A percentile compares a stretch with the other conserved stretches of the same genome.
phyloP scores from a whole-genome alignment of 495 filamentous ascomycete species.

The Clavariopsis aquatica region DNA sequence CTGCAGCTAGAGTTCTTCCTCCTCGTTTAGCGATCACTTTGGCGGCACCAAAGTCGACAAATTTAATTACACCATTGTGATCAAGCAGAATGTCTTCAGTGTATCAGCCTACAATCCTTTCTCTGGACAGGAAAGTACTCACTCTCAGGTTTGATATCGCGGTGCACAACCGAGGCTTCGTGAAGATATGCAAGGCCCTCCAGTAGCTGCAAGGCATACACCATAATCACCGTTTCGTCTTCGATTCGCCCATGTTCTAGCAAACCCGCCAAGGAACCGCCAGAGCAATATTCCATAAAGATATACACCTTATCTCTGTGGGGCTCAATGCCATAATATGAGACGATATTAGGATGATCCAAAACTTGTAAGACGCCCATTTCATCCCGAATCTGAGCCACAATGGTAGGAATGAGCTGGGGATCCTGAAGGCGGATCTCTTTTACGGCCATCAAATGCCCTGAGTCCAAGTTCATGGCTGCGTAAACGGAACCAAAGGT shows the following conservation, averaged over 20 bases:
- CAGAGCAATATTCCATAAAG: conserved; percentile 99
- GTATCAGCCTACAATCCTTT: conserved; percentile 22
- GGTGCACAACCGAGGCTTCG: conserved; percentile 84
- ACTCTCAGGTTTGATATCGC: conserved; percentile 98
- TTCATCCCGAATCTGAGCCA: conserved; percentile 90
- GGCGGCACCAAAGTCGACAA: conserved; percentile 96
- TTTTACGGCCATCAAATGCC: conserved; percentile 96
- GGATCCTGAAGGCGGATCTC: conserved; percentile 97
- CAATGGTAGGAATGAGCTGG: conserved; percentile 90
- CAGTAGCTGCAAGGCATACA: conserved; percentile 92
- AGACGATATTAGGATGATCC: conserved; percentile 96
- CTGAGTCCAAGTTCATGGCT: conserved; percentile 94
- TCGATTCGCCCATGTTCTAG: conserved; percentile 96
- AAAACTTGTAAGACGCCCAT: conserved; percentile 94
- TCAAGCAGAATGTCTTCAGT: conserved; percentile 84
- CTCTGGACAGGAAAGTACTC: conserved; percentile 44
- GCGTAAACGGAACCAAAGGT: conserved; percentile 97
- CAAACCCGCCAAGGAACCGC: conserved; percentile 85
- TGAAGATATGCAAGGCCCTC: conserved; percentile 96
- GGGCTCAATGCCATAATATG: conserved; percentile 96
- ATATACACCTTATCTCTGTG: conserved; percentile 98
- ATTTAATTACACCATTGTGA: conserved; percentile 97
- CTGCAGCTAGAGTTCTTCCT: conserved; percentile 78
- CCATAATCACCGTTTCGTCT: conserved; percentile 97
- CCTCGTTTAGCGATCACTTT: conserved; percentile 89